phyloP scores from a whole-genome alignment of 2,329 filamentous ascomycete species.

The Penicillium sp. region DNA sequence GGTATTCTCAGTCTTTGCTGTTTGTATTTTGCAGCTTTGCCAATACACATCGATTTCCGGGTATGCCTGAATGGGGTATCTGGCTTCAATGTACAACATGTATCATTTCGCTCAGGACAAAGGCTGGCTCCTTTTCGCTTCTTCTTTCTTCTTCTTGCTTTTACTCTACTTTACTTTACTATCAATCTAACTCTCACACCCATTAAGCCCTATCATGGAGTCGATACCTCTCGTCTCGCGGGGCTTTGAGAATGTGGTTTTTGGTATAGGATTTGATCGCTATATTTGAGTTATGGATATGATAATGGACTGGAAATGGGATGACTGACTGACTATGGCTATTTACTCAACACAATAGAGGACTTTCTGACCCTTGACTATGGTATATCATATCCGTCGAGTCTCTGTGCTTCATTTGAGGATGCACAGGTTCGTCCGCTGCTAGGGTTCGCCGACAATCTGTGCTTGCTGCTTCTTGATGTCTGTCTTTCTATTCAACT shows the following conservation, averaged over 20 bases:
- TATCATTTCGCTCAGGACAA: slow-evolving; percentile 6
- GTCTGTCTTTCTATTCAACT: slow-evolving; percentile 6
- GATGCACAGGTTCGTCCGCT: too few species aligned
- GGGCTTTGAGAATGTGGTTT: too few species aligned
- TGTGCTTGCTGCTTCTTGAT: too few species aligned
- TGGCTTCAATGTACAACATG: slow-evolving; percentile 7
- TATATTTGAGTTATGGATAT: slow-evolving; percentile 1
- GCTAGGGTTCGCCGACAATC: too few species aligned
- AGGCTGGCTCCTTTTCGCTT: slow-evolving; percentile 10
- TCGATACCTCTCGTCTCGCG: too few species aligned
- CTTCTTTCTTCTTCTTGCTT: neutral
- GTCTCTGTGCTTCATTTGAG: too few species aligned
- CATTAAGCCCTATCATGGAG: too few species aligned
- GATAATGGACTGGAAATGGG: neutral
- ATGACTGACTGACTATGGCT: neutral
- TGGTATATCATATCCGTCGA: too few species aligned
- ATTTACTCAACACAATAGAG: neutral
- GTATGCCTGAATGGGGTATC: neutral
- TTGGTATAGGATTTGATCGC: neutral
- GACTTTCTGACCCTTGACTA: too few species aligned
- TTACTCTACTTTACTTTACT: neutral
- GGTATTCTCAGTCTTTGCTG: neutral
- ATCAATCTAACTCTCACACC: neutral
- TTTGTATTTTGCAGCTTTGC: neutral
- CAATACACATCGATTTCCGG: neutral